Percentiles rank a stretch among this genome's conserved stretches.
phyloP scores from a whole-genome alignment of 345 rosid genomes.

The Linum lewisii region DNA sequence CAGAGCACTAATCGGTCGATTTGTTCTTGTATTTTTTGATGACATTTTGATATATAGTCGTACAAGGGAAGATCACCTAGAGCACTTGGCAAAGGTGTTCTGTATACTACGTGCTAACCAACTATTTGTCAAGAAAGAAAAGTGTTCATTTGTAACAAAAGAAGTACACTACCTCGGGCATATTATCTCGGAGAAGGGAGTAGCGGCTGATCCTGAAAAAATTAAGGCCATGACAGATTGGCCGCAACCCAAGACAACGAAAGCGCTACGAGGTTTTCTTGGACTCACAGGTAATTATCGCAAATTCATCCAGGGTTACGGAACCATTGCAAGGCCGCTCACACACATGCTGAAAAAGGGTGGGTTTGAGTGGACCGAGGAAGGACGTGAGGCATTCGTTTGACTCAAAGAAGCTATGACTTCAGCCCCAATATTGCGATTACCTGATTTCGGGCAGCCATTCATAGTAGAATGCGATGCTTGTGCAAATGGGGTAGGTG shows the following conservation, averaged over 20 bases:
- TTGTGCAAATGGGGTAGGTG: neutral
- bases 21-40: neutral
- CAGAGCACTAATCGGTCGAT: neutral
- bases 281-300: neutral
- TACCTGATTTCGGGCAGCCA: neutral
- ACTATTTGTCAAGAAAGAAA: neutral
- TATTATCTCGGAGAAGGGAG: neutral
- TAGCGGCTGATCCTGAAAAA: neutral
- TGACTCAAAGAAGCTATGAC: neutral
- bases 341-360: neutral
- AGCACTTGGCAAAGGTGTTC: neutral
- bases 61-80: neutral
- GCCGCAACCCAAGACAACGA: neutral
- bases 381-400: neutral
- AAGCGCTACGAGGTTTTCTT: neutral
- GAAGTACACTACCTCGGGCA: neutral
- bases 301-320: neutral
- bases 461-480: conserved; percentile 9
- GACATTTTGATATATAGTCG: neutral
- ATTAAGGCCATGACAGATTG: neutral
- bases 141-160: neutral
- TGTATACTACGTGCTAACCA: neutral
- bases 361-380: neutral
- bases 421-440: neutral
- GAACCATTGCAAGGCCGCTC: neutral